Percentiles rank a stretch among this genome's conserved stretches.
phyloP scores from a whole-genome alignment of 202 grass and related monocot species.

The Elaeis oleifera region DNA sequence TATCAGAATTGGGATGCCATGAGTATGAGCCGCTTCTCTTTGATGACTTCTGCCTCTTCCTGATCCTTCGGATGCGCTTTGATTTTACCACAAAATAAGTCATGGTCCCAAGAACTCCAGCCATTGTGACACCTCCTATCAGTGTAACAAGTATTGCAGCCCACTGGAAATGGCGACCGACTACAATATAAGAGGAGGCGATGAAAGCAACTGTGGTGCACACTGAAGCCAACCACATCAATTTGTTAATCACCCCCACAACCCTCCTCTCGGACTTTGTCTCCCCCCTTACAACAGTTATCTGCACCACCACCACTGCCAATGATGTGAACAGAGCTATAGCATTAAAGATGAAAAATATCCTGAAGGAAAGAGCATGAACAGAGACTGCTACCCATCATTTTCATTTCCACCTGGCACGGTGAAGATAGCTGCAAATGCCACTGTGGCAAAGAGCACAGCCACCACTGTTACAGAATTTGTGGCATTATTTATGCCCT shows the following conservation, averaged over 20 bases:
- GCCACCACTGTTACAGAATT: conserved; percentile 94
- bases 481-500: conserved; percentile 94
- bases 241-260: conserved; percentile 88
- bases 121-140: conserved; percentile 76
- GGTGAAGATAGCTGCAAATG: conserved; percentile 91
- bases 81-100: conserved; percentile 93
- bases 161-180: conserved; percentile 66
- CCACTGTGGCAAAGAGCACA: conserved; percentile 82
- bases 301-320: conserved; percentile 86
- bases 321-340: conserved; percentile 85
- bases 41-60: conserved; percentile 73
- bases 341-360: conserved; percentile 88
- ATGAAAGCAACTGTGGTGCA: conserved; percentile 93
- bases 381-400: conserved; percentile 55
- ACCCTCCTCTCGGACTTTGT: conserved; percentile 82
- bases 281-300: conserved; percentile 91
- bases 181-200: conserved; percentile 81
- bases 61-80: conserved; percentile 61
- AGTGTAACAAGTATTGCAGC: conserved; percentile 71
- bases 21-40: conserved; percentile 74
- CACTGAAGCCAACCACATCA: conserved; percentile 91
- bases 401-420: conserved; percentile 72
- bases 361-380: conserved; percentile 50
- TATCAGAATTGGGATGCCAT: conserved; percentile 64
- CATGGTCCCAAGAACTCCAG: conserved; percentile 87